Base-by-base conservation (phyloP, 768 basidiomycete genomes). In the Hericium alpestre region DNA sequence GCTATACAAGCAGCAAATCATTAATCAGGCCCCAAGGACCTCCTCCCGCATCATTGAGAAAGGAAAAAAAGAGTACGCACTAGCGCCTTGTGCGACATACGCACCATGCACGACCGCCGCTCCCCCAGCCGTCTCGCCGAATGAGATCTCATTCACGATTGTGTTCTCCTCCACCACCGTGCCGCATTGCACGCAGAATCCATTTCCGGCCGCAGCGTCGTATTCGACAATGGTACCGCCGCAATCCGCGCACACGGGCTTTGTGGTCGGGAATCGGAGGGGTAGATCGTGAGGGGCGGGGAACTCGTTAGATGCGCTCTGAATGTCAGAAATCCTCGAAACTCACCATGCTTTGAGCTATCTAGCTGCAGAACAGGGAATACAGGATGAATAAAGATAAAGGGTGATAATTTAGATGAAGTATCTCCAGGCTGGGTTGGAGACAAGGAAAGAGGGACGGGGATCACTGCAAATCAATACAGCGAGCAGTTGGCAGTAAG, bases 81-180 rank as follows among this genome's bases (percentile, higher is more conserved):
- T 94, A 49, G 93, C 84, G 56, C 91, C 90, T 65, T 90, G 87
- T 0, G 81, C 90, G 12, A 99, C 92, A 65, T 90, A 96, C 2
- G 87, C 85, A 2, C 96, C 96, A 65, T 94, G 89, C 1, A 96
- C 94, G 77, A 97, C 90, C 1, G 95, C 94, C 4, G 93, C 91
- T 23, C 96, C 96, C 27, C 81, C 79, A 11, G 87, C 80, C 4
- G 89, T 88, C 75, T 99, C 96, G n/a, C 93, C 92, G 63, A 99
- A 99, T 1, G 85, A 83, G 56, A 99, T 82, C 68, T 99, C 96
- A 60, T 86, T 89, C 10, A 97, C 91, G 58, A 98, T 93, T 2
- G 87, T 83, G 65, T 92, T 93, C 70, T 96, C 91, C 71, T 95
- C 92, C 10, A 95, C 76, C 16, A 98, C 93, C 7, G 86, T 88